These are phyloP conservation scores for Trichocladium uniseriatum DNA, from an alignment of 495 filamentous ascomycete species.

Conservation along the genomic window DNA sequence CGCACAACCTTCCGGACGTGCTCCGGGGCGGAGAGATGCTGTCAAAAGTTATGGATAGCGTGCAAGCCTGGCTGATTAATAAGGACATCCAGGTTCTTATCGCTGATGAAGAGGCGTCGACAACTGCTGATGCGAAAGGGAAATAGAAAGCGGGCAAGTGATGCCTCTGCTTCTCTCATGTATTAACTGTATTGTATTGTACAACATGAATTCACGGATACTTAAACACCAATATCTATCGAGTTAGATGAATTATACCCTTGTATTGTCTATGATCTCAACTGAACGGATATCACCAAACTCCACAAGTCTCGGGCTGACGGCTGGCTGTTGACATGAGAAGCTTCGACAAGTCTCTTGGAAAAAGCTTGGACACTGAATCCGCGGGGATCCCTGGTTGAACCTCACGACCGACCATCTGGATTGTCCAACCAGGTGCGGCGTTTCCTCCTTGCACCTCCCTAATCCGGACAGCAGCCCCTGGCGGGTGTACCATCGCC, in stretches of 20 bases:
- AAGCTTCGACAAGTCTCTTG: background rate
- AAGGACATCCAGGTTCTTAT: constrained; percentile 63
- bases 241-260: too few species aligned
- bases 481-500: background rate
- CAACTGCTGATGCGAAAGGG: constrained; percentile 11
- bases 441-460: constrained; percentile 2
- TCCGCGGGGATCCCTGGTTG: background rate
- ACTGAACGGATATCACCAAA: too few species aligned
- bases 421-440: constrained; percentile 8
- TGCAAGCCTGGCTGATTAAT: constrained; percentile 68
- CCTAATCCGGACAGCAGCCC: constrained; percentile 7
- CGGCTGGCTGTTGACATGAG: background rate
- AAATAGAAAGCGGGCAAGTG: constrained; percentile 29
- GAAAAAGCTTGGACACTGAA: background rate
- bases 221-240: too few species aligned
- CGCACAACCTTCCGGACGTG: constrained; percentile 75
- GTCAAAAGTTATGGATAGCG: constrained; percentile 71
- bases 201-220: background rate
- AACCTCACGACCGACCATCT: too few species aligned
- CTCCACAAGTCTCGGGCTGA: background rate
- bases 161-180: constrained; percentile 1
- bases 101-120: constrained; percentile 39
- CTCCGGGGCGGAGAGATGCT: constrained; percentile 62
- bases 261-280: too few species aligned
- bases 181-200: constrained; percentile 1